Conservation (phyloP, 805 yeast species). For the Candida namnaoensis region DNA sequence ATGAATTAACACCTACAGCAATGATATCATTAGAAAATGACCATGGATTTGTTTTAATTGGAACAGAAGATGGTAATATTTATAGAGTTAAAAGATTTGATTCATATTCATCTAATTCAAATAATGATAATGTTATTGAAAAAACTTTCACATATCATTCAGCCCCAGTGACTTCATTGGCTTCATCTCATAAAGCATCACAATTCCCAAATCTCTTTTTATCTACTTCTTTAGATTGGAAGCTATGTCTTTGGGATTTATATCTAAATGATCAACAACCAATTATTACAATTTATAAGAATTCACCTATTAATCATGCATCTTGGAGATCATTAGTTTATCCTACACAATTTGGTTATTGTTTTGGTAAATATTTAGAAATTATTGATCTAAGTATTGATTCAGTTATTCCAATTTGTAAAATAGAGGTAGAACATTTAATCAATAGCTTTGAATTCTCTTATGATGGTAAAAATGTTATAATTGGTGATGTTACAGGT, state of each 20-base stretch:
- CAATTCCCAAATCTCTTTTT: constrained; percentile 16
- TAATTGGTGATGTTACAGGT: constrained; percentile 10
- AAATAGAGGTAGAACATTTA: constrained; percentile 3
- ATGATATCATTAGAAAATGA: constrained; percentile 10
- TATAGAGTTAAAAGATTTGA: constrained; percentile 19
- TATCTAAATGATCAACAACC: constrained; percentile 7
- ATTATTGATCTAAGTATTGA: constrained; percentile 22
- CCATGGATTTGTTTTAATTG: constrained; percentile 16
- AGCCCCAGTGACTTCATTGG: constrained; percentile 17
- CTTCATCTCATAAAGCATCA: constrained; percentile 1
- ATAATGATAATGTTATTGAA: constrained; percentile 8
- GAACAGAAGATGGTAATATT: constrained; percentile 25
- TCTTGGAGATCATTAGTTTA: constrained; percentile 16
- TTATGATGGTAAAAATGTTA: constrained; percentile 8
- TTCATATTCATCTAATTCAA: constrained; percentile 7
- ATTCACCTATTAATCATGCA: constrained; percentile 17
- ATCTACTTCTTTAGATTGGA: constrained; percentile 23
- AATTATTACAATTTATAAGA: constrained; percentile 13
- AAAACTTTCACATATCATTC: constrained; percentile 15
- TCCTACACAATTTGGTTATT: constrained; percentile 20
- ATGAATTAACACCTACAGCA: constrained; percentile 21
- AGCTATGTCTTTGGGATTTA: constrained; percentile 18
- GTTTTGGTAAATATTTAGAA: constrained; percentile 19
- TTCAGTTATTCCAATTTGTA: constrained; percentile 14
- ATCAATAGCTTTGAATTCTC: constrained; percentile 10